Base-by-base conservation (phyloP, 2,329 filamentous ascomycete genomes). In the Alternaria ethzedia region DNA sequence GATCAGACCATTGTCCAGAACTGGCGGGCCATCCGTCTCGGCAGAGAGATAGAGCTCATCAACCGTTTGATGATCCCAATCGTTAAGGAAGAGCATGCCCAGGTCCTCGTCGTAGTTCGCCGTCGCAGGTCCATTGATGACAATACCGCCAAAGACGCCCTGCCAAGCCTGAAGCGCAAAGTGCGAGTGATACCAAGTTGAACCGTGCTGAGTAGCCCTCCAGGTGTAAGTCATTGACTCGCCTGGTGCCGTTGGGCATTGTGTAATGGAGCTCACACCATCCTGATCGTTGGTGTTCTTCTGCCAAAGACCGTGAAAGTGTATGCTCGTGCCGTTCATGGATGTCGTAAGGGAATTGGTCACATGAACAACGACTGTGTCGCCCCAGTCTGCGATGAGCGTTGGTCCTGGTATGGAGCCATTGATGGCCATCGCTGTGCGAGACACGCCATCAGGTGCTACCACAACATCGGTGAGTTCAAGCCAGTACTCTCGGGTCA, bases 391-490 rank as follows among this genome's bases (percentile, higher is more conserved):
- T 49, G 74, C 82, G 43, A 79, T 79, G 25, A 83, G 78, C 0
- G 81, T 81, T 2, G 83, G 82, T 5, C 82, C 82, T 17, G 81
- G 82, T 57, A 82, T 79, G 4, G 79, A 76, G 6, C 81, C 81
- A 62, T 84, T 84, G 67, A 84, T 61, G 25, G 74, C 69, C 72
- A 77, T 75, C 69, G 55, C 79, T 1, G 71, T 68, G 23, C 75
- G 72, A 3, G 70, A 72, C 3, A 88, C 86, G 20, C 88, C 88
- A 71, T 90, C 88, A 0, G 87, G 86, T 5, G 82, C 75, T 17
- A 82, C 70, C 1, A 80, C 83, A 0, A 76, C 77, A 36, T 84
- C 81, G 5, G 77, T 78, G 30, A 83, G 70, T 23, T 82, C 79
- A 20, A 84, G 75, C 71, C 77, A 81, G 65, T 84, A 85, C 58